phyloP scores from a whole-genome alignment of 163 green algal genomes.

The Scenedesmus sp. region DNA sequence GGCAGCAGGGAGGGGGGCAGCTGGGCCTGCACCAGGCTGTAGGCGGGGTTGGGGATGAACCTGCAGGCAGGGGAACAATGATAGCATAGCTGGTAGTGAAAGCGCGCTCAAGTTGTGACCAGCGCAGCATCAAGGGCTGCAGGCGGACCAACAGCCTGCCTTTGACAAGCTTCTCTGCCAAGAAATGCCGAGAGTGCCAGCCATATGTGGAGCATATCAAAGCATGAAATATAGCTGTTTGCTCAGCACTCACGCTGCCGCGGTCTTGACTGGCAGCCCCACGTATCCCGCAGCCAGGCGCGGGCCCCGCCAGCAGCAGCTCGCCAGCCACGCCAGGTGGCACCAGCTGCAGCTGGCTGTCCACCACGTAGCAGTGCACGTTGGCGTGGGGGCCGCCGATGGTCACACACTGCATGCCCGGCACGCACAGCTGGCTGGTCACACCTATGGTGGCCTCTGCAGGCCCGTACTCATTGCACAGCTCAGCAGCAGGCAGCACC shows the following conservation, averaged over 20 bases:
- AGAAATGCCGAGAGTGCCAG: too few relatives aligned
- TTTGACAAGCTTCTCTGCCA: too few relatives aligned
- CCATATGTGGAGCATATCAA: too few relatives aligned
- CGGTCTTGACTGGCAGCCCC: slow-evolving; percentile 15
- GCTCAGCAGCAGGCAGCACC: too few relatives aligned
- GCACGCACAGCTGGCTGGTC: not conserved
- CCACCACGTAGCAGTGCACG: slow-evolving; percentile 45
- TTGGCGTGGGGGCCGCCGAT: slow-evolving; percentile 42
- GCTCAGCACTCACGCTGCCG: slow-evolving; percentile 6
- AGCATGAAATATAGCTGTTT: not conserved
- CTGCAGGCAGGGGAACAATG: too few relatives aligned
- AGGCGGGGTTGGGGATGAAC: too few relatives aligned
- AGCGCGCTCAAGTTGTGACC: too few relatives aligned
- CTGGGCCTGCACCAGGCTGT: not conserved
- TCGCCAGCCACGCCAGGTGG: slow-evolving; percentile 64
- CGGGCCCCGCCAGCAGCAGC: slow-evolving; percentile 33
- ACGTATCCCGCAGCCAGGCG: slow-evolving; percentile 38
- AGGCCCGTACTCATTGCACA: slow-evolving; percentile 71
- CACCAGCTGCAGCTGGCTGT: not conserved
- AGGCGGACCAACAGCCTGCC: too few relatives aligned
- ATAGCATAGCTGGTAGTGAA: too few relatives aligned
- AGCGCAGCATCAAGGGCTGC: too few relatives aligned
- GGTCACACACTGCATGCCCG: not conserved
- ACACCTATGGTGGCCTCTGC: slow-evolving; percentile 70
- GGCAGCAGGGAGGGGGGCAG: not conserved